phyloP scores from a whole-genome alignment of 768 basidiomycete genomes.

The Ramaria sp. region DNA sequence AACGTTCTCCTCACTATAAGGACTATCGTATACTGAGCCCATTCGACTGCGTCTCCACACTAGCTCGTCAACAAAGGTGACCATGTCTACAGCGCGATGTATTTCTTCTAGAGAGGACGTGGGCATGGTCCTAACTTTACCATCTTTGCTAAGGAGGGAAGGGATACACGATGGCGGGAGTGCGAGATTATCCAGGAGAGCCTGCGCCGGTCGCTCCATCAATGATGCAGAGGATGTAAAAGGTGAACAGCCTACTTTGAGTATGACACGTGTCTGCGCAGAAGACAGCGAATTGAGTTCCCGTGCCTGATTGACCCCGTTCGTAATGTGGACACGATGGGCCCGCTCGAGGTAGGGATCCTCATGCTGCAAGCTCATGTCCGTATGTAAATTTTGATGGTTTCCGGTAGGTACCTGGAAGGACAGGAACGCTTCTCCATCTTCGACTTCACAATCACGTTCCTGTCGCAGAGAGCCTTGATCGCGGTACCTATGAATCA shows the following conservation, averaged over 20 bases:
- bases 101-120: not conserved
- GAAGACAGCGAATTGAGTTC: too few relatives aligned
- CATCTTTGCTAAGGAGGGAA: not conserved
- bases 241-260: too few relatives aligned
- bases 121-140: not conserved
- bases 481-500: not conserved
- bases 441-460: not conserved
- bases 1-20: slow-evolving; percentile 4
- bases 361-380: not conserved
- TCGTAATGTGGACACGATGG: too few relatives aligned
- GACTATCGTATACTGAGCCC: not conserved
- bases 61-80: slow-evolving; percentile 2
- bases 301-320: too few relatives aligned
- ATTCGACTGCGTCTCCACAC: slow-evolving; percentile 7
- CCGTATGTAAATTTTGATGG: not conserved
- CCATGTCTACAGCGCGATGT: slow-evolving; percentile 1
- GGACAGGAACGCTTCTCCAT: not conserved
- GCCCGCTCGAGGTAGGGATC: not conserved
- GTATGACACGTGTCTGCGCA: too few relatives aligned
- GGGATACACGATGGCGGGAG: not conserved
- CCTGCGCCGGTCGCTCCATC: not conserved
- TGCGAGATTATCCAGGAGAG: not conserved
- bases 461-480: not conserved
- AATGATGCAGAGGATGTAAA: not conserved
- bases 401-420: not conserved